phyloP scores from a whole-genome alignment of 2,329 filamentous ascomycete genomes.

The Microsporum audouinii region DNA sequence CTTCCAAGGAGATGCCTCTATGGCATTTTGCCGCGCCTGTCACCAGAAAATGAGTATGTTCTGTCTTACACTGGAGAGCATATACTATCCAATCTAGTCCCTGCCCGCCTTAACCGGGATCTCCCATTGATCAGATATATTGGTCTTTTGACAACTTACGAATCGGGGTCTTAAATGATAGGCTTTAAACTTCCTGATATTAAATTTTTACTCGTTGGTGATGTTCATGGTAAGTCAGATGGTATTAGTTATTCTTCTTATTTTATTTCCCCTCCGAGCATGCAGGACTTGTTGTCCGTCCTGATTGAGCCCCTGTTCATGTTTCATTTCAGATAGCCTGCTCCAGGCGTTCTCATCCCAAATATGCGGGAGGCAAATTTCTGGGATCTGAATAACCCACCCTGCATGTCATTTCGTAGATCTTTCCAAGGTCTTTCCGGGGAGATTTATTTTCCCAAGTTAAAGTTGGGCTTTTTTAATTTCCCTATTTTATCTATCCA shows the following conservation, averaged over 20 bases:
- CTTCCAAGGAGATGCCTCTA: conserved; percentile 60
- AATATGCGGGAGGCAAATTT: neutral
- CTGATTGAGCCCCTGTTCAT: neutral
- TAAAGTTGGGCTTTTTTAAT: neutral
- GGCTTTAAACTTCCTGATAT: conserved; percentile 65
- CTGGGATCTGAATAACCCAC: neutral
- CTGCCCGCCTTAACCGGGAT: neutral
- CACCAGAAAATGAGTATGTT: conserved; percentile 59
- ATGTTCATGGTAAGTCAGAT: conserved; percentile 36
- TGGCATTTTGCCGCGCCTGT: conserved; percentile 67
- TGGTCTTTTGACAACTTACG: conserved; percentile 4
- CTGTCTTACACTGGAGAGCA: conserved; percentile 1
- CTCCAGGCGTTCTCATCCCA: neutral
- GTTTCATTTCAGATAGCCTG: neutral
- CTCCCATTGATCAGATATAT: neutral
- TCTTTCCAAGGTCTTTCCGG: neutral
- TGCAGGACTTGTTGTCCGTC: neutral
- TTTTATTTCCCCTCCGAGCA: neutral
- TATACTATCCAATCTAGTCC: neutral
- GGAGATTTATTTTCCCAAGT: neutral
- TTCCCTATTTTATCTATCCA: neutral
- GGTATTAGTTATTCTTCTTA: neutral
- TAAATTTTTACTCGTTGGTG: conserved; percentile 62
- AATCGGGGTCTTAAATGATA: conserved; percentile 15
- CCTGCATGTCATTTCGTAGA: neutral